Conservation (phyloP, 2,329 filamentous ascomycete species). For the Penicillium sp. region DNA sequence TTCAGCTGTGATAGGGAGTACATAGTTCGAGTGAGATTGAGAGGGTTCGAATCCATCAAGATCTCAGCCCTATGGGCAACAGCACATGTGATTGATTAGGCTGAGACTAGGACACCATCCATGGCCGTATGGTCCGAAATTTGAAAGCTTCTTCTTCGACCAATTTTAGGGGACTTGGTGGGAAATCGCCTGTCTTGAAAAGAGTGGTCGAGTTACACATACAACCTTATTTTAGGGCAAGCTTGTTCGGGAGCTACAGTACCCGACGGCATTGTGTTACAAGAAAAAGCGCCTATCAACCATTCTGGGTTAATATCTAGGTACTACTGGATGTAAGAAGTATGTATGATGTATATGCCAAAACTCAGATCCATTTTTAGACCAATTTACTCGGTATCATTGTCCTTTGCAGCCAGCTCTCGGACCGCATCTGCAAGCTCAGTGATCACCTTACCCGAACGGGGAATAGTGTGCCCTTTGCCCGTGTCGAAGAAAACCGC, state of each 20-base stretch:
- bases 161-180: not conserved
- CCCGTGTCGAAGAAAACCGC: conserved; percentile 61
- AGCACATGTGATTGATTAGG: not conserved
- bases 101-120: no score
- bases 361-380: not conserved
- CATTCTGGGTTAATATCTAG: not conserved
- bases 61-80: not conserved
- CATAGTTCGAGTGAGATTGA: no score
- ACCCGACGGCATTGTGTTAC: not conserved
- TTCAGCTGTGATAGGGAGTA: not conserved
- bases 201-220: not conserved
- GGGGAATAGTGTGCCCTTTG: conserved; percentile 59
- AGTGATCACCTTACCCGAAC: conserved; percentile 26
- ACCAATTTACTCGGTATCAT: not conserved
- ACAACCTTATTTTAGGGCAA: not conserved
- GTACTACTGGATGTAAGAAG: not conserved
- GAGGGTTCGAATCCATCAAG: not conserved
- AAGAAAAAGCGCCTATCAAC: not conserved
- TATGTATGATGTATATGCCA: not conserved
- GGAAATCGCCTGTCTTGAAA: not conserved
- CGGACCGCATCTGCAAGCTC: conserved; percentile 19
- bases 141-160: not conserved
- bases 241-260: not conserved
- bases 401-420: conserved; percentile 9
- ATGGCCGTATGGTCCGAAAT: not conserved